phyloP scores from a whole-genome alignment of 148 eudicot species.

The Chenopodium album region DNA sequence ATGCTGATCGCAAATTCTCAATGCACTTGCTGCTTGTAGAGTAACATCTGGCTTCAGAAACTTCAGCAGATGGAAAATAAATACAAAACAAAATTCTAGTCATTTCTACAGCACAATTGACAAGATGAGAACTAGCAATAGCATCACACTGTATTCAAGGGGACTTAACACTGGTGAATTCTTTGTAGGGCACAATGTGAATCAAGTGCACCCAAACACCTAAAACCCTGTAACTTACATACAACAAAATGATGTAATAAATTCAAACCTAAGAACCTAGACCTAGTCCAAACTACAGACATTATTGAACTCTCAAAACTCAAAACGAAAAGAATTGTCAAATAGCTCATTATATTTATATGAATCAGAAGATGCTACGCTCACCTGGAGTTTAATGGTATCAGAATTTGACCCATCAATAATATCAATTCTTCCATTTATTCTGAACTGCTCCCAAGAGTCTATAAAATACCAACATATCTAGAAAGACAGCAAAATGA shows the following conservation, averaged over 20 bases:
- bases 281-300: neutral
- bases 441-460: slow-evolving; percentile 90
- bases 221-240: neutral
- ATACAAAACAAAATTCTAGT: neutral
- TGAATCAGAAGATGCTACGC: neutral
- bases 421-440: slow-evolving; percentile 67
- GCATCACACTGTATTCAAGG: neutral
- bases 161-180: neutral
- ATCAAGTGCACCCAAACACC: neutral
- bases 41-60: neutral
- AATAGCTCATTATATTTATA: neutral
- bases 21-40: neutral
- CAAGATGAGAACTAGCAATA: neutral
- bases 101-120: neutral
- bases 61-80: neutral
- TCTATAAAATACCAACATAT: slow-evolving; percentile 93
- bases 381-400: slow-evolving; percentile 66
- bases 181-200: neutral
- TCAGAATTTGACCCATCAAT: slow-evolving; percentile 65
- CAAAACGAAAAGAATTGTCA: neutral
- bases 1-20: neutral
- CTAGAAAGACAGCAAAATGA: slow-evolving; percentile 37
- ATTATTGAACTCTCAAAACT: no score
- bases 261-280: neutral
- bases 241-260: neutral